A percentile compares a stretch with the other conserved stretches of the same genome.
These are phyloP conservation scores for Prunus armeniaca DNA, from an alignment of 306 rosid species.

Conservation along the genomic window DNA sequence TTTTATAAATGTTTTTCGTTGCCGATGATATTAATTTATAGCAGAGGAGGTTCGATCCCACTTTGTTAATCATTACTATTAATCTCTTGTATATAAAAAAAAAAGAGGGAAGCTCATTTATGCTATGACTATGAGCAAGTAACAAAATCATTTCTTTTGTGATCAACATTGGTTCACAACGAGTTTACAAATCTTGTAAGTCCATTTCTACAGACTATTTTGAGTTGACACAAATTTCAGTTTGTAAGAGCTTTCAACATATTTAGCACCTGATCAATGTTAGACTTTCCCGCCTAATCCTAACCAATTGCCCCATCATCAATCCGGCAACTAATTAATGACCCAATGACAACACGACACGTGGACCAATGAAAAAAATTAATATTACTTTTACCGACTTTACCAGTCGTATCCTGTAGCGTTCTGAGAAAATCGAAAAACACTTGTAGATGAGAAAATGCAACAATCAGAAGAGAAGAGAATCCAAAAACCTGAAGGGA, in stretches of 20 bases:
- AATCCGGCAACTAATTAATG: too few species aligned
- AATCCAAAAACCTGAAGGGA: too few species aligned
- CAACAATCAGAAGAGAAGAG: too few species aligned
- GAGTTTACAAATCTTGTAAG: not conserved
- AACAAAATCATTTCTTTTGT: not conserved
- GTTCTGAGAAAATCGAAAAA: too few species aligned
- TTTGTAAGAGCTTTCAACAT: not conserved
- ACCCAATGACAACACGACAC: too few species aligned
- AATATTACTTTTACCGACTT: too few species aligned
- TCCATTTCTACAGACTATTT: not conserved
- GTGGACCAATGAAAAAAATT: too few species aligned
- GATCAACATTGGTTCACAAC: not conserved
- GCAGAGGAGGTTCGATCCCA: not conserved
- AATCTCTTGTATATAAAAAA: not conserved
- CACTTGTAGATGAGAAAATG: too few species aligned
- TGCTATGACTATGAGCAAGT: not conserved
- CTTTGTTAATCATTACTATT: not conserved
- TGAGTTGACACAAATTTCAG: not conserved
- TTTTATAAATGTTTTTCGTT: not conserved
- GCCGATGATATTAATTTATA: not conserved
- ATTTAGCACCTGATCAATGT: too few species aligned
- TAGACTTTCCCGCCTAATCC: too few species aligned
- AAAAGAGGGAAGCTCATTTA: not conserved
- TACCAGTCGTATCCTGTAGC: too few species aligned
- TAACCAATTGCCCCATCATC: too few species aligned